These are phyloP conservation scores for Yarrowia keelungensis DNA, from an alignment of 805 yeast genomes.

Conservation along the genomic window DNA sequence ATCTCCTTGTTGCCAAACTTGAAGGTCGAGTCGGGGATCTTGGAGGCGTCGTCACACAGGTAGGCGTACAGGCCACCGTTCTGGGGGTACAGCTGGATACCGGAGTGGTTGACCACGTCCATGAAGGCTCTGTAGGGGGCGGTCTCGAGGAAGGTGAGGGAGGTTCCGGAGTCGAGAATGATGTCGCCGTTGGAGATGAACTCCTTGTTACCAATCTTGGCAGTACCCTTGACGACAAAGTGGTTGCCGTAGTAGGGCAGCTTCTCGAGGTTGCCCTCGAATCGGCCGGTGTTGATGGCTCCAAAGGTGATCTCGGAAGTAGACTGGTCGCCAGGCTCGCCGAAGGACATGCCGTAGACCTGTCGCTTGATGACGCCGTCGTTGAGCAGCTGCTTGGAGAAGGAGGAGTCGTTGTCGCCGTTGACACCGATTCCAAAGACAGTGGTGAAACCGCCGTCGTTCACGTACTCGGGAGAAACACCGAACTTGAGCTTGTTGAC, in stretches of 20 bases:
- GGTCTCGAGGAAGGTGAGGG: constrained; percentile 18
- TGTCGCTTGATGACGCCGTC: constrained; percentile 7
- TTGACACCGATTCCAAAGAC: constrained; percentile 16
- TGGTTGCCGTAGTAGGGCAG: neutral
- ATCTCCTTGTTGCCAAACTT: constrained; percentile 20
- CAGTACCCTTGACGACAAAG: constrained; percentile 7
- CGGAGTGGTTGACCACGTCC: neutral
- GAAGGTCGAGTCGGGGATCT: neutral
- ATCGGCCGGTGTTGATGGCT: constrained; percentile 19
- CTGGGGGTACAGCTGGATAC: neutral
- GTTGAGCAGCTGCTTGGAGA: constrained; percentile 5
- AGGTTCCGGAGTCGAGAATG: constrained; percentile 26
- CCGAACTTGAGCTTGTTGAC: constrained; percentile 18
- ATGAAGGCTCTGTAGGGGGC: neutral
- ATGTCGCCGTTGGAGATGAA: neutral
- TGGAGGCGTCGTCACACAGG: neutral
- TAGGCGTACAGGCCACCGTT: neutral
- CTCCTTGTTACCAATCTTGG: neutral
- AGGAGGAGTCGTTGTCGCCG: neutral
- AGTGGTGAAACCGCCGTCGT: constrained; percentile 11
- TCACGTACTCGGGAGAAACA: neutral
- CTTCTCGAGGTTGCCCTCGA: constrained; percentile 10
- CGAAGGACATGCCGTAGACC: constrained; percentile 20
- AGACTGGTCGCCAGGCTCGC: constrained; percentile 2
- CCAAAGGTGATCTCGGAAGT: constrained; percentile 39